Evolutionary conservation across 148 eudicot species (phyloP).

Genomic region (Arctostaphylos glauca): DNA sequence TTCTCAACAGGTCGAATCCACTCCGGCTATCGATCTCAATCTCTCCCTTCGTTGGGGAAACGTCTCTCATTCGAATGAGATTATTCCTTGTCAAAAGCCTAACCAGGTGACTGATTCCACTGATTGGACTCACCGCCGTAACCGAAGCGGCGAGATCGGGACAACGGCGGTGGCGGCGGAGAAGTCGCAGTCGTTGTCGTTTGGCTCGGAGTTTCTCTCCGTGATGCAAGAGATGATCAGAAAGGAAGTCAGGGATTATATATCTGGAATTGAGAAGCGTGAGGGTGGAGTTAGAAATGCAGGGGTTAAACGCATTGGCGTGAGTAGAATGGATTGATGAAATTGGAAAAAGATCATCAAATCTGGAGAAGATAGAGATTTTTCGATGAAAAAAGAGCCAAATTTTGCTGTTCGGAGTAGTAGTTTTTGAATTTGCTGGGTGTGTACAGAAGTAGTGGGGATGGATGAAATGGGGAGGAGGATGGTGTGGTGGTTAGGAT

Average conservation of each 20-base stretch:
- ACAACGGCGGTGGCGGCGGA: background rate
- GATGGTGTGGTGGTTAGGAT: background rate
- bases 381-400: background rate
- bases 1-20: background rate
- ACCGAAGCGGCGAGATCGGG: background rate
- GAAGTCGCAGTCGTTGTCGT: conserved; percentile 22
- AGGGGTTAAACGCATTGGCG: conserved; percentile 27
- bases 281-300: conserved; percentile 22
- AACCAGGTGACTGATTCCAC: background rate
- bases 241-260: conserved; percentile 51
- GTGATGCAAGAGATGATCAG: conserved; percentile 60
- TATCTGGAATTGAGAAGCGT: conserved; percentile 29
- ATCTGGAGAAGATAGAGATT: background rate
- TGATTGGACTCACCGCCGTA: background rate
- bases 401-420: background rate
- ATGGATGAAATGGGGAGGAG: background rate
- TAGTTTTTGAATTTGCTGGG: background rate
- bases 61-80: background rate
- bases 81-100: background rate
- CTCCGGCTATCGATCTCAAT: conserved; percentile 37
- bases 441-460: background rate
- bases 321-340: conserved; percentile 16
- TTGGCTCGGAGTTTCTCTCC: conserved; percentile 40
- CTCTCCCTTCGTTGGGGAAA: conserved; percentile 37
- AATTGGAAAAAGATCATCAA: background rate